Conservation (phyloP, 495 filamentous ascomycete genomes). For the Bathelium albidoporum region DNA sequence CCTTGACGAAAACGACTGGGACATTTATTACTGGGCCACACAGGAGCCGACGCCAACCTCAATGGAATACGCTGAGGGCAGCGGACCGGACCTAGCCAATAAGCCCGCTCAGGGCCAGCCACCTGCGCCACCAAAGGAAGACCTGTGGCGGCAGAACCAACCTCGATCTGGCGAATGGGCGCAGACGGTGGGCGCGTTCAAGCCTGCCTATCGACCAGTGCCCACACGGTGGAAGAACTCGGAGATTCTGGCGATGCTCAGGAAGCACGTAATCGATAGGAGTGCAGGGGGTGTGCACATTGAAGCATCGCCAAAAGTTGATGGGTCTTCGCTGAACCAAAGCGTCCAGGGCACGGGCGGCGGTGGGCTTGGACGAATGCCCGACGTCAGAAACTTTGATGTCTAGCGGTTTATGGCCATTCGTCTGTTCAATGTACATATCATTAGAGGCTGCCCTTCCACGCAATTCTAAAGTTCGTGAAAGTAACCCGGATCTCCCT, state of each 20-base stretch:
- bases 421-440: background rate
- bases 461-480: too few species aligned
- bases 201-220: conserved; percentile 86
- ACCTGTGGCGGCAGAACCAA: conserved; percentile 23
- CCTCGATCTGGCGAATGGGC: conserved; percentile 71
- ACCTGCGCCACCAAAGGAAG: conserved; percentile 19
- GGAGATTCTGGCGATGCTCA: conserved; percentile 63
- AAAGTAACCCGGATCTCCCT: too few species aligned
- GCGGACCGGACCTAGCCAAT: conserved; percentile 20
- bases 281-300: conserved; percentile 27
- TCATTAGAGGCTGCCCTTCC: background rate
- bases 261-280: conserved; percentile 58
- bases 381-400: conserved; percentile 33
- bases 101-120: conserved; percentile 30
- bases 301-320: conserved; percentile 14
- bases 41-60: conserved; percentile 57
- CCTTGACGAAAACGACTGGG: conserved; percentile 99
- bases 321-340: conserved; percentile 15
- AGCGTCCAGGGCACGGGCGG: conserved; percentile 16
- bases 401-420: background rate
- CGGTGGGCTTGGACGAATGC: conserved; percentile 33
- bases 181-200: conserved; percentile 89
- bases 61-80: conserved; percentile 29
- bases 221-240: conserved; percentile 74
- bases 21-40: conserved; percentile 99